Conservation (phyloP, 176 grass and related monocot genomes). For the Paspalum notatum region DNA sequence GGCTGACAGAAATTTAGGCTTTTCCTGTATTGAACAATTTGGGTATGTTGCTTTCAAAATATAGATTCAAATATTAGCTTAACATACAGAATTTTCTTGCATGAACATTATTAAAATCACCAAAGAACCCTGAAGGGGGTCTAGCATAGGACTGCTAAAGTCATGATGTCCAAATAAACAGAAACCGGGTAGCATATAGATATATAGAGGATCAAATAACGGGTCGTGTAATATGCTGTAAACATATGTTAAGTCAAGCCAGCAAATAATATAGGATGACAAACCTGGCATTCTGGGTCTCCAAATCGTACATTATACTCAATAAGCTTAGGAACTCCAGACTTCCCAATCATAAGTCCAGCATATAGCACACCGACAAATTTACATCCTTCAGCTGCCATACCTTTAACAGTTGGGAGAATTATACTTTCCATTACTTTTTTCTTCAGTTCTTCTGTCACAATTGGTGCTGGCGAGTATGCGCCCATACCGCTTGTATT, state of each 20-base stretch:
- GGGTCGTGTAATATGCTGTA: neutral
- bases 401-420: constrained; percentile 66
- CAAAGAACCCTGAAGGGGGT: neutral
- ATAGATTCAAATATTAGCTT: neutral
- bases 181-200: neutral
- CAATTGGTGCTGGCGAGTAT: constrained; percentile 70
- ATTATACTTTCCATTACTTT: constrained; percentile 78
- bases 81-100: neutral
- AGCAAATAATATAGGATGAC: constrained; percentile 23
- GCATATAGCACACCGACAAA: constrained; percentile 75
- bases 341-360: constrained; percentile 76
- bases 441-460: constrained; percentile 56
- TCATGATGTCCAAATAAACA: neutral
- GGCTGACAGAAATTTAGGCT: too few relatives aligned
- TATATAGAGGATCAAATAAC: neutral
- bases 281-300: constrained; percentile 81
- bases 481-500: constrained; percentile 91
- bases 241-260: neutral
- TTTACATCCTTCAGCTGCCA: constrained; percentile 71
- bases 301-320: constrained; percentile 81
- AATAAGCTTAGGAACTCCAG: constrained; percentile 68
- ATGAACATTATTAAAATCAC: neutral
- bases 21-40: neutral
- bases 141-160: neutral
- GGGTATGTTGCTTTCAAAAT: neutral